phyloP scores from a whole-genome alignment of 768 basidiomycete genomes.

The Hirschioporus abietinus region DNA sequence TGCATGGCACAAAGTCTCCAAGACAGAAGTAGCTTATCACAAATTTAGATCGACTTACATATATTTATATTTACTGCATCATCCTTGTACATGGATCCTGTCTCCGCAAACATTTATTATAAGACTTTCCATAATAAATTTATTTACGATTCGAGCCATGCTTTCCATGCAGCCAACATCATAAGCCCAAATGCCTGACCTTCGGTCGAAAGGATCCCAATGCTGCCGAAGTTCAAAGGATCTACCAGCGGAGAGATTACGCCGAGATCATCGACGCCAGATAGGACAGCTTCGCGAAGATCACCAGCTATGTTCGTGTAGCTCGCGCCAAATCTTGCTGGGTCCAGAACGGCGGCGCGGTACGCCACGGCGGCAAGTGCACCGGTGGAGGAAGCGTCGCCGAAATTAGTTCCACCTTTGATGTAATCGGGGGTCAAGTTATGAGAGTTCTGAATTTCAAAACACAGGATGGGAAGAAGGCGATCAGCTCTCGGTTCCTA shows the following conservation, averaged over 20 bases:
- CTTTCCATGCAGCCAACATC: slow-evolving; percentile 19
- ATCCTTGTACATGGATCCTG: no score
- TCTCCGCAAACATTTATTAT: background rate
- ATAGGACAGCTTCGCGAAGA: slow-evolving; percentile 26
- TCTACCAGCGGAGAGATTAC: slow-evolving; percentile 31
- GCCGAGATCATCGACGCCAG: slow-evolving; percentile 31
- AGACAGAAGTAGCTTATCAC: background rate
- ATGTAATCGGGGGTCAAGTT: slow-evolving; percentile 34
- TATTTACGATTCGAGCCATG: slow-evolving; percentile 10
- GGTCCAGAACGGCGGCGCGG: slow-evolving; percentile 25
- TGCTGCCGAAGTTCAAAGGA: slow-evolving; percentile 27
- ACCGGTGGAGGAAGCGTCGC: slow-evolving; percentile 31
- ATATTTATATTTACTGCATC: background rate
- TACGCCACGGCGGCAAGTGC: slow-evolving; percentile 20
- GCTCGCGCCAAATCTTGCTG: slow-evolving; percentile 25
- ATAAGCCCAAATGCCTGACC: slow-evolving; percentile 18
- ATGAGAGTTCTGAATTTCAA: slow-evolving; percentile 20
- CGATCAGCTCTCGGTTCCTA: background rate
- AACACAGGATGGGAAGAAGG: background rate
- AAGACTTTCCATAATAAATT: background rate
- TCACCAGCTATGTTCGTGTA: slow-evolving; percentile 26
- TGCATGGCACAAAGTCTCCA: background rate
- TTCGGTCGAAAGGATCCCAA: slow-evolving; percentile 20
- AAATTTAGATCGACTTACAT: background rate
- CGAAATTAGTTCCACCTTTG: slow-evolving; percentile 24